Conservation (phyloP, 2,329 filamentous ascomycete genomes). For the Diaporthe eres region DNA sequence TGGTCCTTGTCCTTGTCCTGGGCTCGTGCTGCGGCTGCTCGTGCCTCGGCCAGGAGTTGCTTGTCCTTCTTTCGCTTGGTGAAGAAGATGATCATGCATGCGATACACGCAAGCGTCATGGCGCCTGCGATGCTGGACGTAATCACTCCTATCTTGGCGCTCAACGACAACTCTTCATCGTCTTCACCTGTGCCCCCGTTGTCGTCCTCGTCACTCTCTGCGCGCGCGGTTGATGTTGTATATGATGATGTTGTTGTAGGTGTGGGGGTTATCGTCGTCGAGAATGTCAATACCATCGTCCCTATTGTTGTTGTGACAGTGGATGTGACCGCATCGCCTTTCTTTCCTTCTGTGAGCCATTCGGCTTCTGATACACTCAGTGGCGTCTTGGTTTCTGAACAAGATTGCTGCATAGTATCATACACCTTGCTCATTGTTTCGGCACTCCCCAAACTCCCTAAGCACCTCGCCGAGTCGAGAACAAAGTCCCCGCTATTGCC, state of each 20-base stretch:
- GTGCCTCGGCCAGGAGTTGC: slow-evolving; percentile 24
- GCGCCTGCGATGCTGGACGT: slow-evolving; percentile 35
- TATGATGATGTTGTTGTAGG: neutral
- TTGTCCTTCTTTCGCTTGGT: slow-evolving; percentile 36
- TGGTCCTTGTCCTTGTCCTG: slow-evolving; percentile 13
- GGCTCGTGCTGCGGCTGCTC: slow-evolving; percentile 15
- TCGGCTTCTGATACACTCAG: slow-evolving; percentile 25
- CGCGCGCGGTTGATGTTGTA: slow-evolving; percentile 8
- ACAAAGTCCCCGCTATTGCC: slow-evolving; percentile 64
- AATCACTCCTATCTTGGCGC: slow-evolving; percentile 36
- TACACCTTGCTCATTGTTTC: slow-evolving; percentile 21
- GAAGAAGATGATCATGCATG: slow-evolving; percentile 35
- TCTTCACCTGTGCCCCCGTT: neutral
- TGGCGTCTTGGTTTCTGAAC: slow-evolving; percentile 35
- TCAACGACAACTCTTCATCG: neutral
- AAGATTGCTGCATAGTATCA: slow-evolving; percentile 28
- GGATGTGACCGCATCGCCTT: slow-evolving; percentile 10
- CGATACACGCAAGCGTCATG: slow-evolving; percentile 26
- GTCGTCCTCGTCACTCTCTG: neutral
- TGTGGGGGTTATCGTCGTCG: slow-evolving; percentile 31
- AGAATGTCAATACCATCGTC: slow-evolving; percentile 28
- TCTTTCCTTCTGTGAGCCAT: slow-evolving; percentile 9
- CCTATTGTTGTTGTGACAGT: slow-evolving; percentile 36
- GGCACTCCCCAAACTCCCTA: slow-evolving; percentile 49
- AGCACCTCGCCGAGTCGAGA: slow-evolving; percentile 60